Evolutionary conservation across 2,329 filamentous ascomycete genomes (phyloP).

Genomic region (Colletotrichum sp.): DNA sequence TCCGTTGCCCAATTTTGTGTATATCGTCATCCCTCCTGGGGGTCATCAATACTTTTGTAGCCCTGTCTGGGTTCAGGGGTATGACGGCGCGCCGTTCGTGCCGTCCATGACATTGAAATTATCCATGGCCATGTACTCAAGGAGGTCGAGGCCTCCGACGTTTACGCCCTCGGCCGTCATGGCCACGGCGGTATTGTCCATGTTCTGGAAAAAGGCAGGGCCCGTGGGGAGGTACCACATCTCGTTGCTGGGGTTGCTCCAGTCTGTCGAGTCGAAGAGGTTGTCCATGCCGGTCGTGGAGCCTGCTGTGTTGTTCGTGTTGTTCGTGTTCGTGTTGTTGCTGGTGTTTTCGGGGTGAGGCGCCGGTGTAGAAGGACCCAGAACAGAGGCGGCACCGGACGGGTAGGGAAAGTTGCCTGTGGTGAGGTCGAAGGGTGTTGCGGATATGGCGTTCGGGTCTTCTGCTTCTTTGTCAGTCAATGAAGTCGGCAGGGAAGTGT

Average conservation of each 20-base stretch:
- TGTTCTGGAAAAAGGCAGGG: constrained; percentile 68
- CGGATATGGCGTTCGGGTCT: constrained; percentile 55
- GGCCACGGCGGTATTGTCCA: constrained; percentile 64
- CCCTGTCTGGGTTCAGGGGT: constrained; percentile 6
- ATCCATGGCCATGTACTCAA: constrained; percentile 73
- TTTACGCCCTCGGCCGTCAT: constrained; percentile 73
- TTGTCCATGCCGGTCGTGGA: constrained; percentile 30
- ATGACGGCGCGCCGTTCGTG: constrained; percentile 5
- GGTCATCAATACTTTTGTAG: not conserved
- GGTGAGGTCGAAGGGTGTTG: constrained; percentile 66
- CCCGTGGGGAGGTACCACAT: constrained; percentile 73
- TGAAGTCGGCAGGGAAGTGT: not conserved
- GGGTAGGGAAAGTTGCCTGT: constrained; percentile 61
- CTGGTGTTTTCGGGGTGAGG: constrained; percentile 37
- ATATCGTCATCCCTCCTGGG: not conserved
- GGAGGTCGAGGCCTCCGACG: constrained; percentile 68
- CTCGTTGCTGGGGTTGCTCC: constrained; percentile 60
- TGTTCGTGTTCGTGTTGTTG: constrained; percentile 23
- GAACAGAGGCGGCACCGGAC: constrained; percentile 48
- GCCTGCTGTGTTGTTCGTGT: constrained; percentile 27
- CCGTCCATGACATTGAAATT: constrained; percentile 37
- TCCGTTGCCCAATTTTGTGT: not conserved
- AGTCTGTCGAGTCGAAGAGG: constrained; percentile 55
- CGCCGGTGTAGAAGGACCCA: constrained; percentile 56
- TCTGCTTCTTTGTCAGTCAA: constrained; percentile 22